Base-by-base conservation (phyloP, 2,329 filamentous ascomycete species). In the Podosphaera aphanis region DNA sequence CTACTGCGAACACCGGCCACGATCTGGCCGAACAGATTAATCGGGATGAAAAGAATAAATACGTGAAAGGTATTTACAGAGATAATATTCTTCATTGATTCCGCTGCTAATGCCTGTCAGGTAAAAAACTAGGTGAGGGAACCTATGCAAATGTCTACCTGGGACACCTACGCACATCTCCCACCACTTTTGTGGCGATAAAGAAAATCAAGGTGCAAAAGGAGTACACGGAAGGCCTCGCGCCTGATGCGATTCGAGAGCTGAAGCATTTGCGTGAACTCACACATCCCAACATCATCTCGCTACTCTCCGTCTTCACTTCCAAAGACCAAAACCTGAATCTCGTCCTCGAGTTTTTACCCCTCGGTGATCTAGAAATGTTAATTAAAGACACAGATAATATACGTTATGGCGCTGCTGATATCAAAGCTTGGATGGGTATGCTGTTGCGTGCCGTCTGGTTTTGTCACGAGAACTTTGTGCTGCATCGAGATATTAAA, bases 371-470 rank as follows among this genome's bases (percentile, higher is more conserved):
- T 63, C 71, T 98, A 23, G 84, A 95, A 63, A 84, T 86, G 71
- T 73, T 98, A 48, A 93, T 93, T 61, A 83, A 83, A 60, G 86
- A 95, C 62, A 76, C 73, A 25, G 72, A 78, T 40, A 67, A 67
- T 46, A 78, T 94, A 41, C 74, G 77, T 46, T 95, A 95, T 61
- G 82, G 82, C 50, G 74, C 76, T 10, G 81, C 83, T 16, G 90
- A 98, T 61, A 85, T 95, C 62, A 98, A 98, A 62, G 81, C 85
- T 15, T 98, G 90, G 90, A 93, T 94, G 79, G 83, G 82, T 51
- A 95, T 95, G 90, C 71, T 95, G n/a, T 74, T 73, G 23, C 77
- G 88, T 37, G 90, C 82, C 21, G 76, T 95, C 23, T 93, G 84
- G 79, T 98, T 93, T 67, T 95, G 90, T 62, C 90, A 98, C 62